Evolutionary conservation across 108 stramenopile genomes (phyloP), one percentile per base, ranked within the genome.

Genomic region (Seminavis robusta): DNA sequence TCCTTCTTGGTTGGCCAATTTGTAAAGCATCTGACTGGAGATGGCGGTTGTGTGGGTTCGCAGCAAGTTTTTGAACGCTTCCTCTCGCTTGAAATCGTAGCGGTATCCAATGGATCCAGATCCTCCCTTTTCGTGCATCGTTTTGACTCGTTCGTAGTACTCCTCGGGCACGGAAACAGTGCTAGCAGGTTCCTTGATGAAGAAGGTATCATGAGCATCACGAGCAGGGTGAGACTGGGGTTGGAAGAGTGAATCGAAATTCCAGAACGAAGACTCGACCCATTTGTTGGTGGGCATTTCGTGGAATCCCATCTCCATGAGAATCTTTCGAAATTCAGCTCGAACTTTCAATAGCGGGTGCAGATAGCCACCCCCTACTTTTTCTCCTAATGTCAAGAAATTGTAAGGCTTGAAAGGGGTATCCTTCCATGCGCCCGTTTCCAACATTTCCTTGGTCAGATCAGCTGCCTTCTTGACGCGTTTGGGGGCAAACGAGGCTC

Each of bases 161-260:
- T 96, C 94, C 66, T 96, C 95, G 9, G 98, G 97, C 16, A 98
- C 88, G 26, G 65, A 59, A 10, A 94, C 53, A 16, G 95, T 92
- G 10, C 42, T 25, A 3, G 82, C 91, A 9, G 96, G 98, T 27
- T 94, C 90, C 71, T 97, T 96, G 76, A 99, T 95, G 80, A 99
- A 99, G 72, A 99, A 99, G 33, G 99, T 99, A 78, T 99, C 99
- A 69, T 99, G 99, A 21, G 98, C 98, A 75, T 99, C 99, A 17
- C 99, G 76, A 9, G 99, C 99, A 9, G 99, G 99, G 71, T 99
- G 99, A 15, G 84, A 90, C 83, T 99, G 99, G 10, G 99, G 99
- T 66, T 99, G 99, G 63, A 98, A 99, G 54, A 99, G 90, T 2
- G 96, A 81, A 64, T 99, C 99, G 66, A 99, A 99, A 76, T 99